A percentile compares a stretch with the other conserved stretches of the same genome.
Conservation (phyloP, 495 filamentous ascomycete genomes). For the Aspergillus baeticus region DNA sequence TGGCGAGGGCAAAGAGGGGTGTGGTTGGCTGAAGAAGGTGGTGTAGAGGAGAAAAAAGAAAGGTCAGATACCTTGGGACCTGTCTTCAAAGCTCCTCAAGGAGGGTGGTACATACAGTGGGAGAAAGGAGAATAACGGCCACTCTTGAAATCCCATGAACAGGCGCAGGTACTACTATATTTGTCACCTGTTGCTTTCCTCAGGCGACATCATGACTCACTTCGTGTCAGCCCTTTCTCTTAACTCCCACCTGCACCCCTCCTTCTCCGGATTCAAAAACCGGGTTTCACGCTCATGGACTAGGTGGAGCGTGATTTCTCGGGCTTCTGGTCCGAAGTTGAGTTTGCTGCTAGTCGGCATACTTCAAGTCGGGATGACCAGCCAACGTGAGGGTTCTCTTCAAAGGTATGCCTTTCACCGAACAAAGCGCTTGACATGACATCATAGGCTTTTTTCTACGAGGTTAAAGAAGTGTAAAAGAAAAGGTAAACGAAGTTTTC, state of each 20-base stretch:
- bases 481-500: background rate
- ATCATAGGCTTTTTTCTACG: slow-evolving; percentile 13
- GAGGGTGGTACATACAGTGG: slow-evolving; percentile 25
- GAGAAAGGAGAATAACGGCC: slow-evolving; percentile 21
- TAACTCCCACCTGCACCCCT: slow-evolving; percentile 4
- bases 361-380: slow-evolving; percentile 19
- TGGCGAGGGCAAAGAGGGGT: slow-evolving; percentile 4
- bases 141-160: slow-evolving; percentile 30
- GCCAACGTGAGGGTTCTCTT: slow-evolving; percentile 13
- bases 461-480: background rate
- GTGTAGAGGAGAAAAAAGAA: slow-evolving; percentile 5
- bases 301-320: too few species aligned
- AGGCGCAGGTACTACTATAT: slow-evolving; percentile 27
- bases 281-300: background rate
- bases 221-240: slow-evolving; percentile 12
- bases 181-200: slow-evolving; percentile 40
- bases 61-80: slow-evolving; percentile 11
- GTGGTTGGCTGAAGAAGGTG: slow-evolving; percentile 12
- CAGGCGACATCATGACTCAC: slow-evolving; percentile 37
- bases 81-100: slow-evolving; percentile 5
- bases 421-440: slow-evolving; percentile 12
- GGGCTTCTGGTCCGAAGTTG: too few species aligned
- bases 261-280: background rate
- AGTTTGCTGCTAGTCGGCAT: slow-evolving; percentile 6
- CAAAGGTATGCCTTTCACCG: background rate